Evolutionary conservation across 2,329 filamentous ascomycete genomes (phyloP), one percentile per base, ranked within the genome.

Genomic region (Gyromitra esculenta): DNA sequence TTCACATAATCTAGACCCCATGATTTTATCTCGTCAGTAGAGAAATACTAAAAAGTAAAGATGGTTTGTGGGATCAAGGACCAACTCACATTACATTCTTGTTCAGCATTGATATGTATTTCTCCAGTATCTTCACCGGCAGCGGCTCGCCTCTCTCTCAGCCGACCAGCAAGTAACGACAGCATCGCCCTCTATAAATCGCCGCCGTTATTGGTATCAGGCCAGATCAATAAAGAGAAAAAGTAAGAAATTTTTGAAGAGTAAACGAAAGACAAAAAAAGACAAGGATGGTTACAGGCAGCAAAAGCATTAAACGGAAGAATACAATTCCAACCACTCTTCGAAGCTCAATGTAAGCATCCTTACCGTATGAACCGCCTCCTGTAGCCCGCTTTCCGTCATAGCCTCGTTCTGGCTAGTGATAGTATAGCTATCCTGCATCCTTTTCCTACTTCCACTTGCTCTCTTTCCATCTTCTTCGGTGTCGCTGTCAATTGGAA

Each of bases 341-440:
- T 52, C 57, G 35, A 75, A 75, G 52, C 72, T 70, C 31, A 75
- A 65, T 50, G 65, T 56, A 75, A 70, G 66, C 72, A 75, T 71
- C 72, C 80, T 80, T 79, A 81, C 80, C 79, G 80, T 80, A 71
- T 81, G 73, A 57, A 81, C 75, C 52, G 87, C 86, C 76, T 90
- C 88, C 72, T 86, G 86, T 79, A 87, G 86, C 13, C 88, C 88
- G 15, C 87, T 88, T 77, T 86, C 86, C 43, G 88, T 85, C 73
- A 88, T 86, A 76, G 87, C 85, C 79, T 91, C 88, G 80, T 91
- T 91, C 80, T 88, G 85, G 77, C 86, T 87, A 71, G 86, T 88
- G 80, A 91, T 91, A 74, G 87, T 85, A 73, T 91, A 89, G 67
- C 86, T 86, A 67, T 89, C 84, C 48, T 90, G 86, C 84, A 91